A percentile compares a stretch with the other conserved stretches of the same genome.
Evolutionary conservation across 495 filamentous ascomycete genomes (phyloP).

Genomic region (Chaetomidium leptoderma): DNA sequence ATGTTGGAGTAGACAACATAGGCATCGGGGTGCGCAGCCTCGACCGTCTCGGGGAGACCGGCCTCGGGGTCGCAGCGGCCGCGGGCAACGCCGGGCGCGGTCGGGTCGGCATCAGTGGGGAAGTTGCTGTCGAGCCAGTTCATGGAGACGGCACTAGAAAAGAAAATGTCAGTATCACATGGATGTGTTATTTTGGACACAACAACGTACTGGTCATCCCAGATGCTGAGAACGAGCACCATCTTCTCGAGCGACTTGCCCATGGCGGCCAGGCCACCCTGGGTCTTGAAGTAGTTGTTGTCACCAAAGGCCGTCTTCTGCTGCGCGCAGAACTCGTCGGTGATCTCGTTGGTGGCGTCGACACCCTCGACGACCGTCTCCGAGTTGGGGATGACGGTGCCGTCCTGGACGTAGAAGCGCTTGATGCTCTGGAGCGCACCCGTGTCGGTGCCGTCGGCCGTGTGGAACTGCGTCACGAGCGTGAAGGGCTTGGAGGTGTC

Average conservation of each 20-base stretch:
- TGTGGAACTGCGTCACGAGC: constrained; percentile 69
- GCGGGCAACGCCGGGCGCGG: constrained; percentile 55
- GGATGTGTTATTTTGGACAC: too few relatives aligned
- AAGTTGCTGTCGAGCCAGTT: constrained; percentile 68
- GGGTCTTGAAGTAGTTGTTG: constrained; percentile 45
- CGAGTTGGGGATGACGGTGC: constrained; percentile 50
- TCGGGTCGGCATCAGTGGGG: constrained; percentile 46
- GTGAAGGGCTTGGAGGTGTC: constrained; percentile 60
- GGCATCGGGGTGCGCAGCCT: constrained; percentile 46
- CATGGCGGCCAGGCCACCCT: constrained; percentile 58
- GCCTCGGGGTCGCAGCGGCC: constrained; percentile 56
- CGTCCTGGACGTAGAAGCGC: constrained; percentile 63
- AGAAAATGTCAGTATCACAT: background rate
- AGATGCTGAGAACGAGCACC: constrained; percentile 65
- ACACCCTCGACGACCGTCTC: constrained; percentile 43
- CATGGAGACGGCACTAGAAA: constrained; percentile 51
- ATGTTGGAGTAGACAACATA: constrained; percentile 64
- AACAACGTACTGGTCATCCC: constrained; percentile 64
- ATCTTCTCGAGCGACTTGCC: constrained; percentile 54
- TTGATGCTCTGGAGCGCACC: constrained; percentile 58
- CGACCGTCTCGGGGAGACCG: constrained; percentile 51
- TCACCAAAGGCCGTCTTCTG: constrained; percentile 62
- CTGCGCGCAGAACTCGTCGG: constrained; percentile 51
- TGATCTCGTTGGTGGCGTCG: constrained; percentile 53
- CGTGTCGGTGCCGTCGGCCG: constrained; percentile 50